Evolutionary conservation across 2,329 filamentous ascomycete genomes (phyloP), one percentile per base, ranked within the genome.

Genomic region (Paraconiothyrium brasiliense): DNA sequence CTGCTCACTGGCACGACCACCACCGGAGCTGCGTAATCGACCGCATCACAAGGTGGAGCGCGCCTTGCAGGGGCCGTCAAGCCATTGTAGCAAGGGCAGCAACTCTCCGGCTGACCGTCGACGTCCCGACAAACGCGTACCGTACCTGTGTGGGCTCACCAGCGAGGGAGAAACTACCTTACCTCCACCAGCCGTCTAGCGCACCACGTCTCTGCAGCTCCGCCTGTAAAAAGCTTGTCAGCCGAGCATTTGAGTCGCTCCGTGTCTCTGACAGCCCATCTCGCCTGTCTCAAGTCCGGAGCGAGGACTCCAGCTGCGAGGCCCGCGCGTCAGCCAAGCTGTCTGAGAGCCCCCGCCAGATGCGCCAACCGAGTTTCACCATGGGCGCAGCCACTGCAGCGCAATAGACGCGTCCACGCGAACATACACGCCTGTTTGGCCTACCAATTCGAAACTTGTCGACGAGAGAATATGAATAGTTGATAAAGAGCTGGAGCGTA

Each of bases 351-450:
- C 32, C 27, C 39, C 46, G 46, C 52, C 46, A 32, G 50, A 63
- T 54, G 60, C 60, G 54, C 52, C 46, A 60, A 47, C 60, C 61
- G 58, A 62, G 66, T 68, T 68, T 68, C 66, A 68, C 61, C 64
- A 64, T 54, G 7, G 14, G 54, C 27, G 52, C 49, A 30, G 44
- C 39, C 14, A 22, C 47, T 34, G 20, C 51, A 37, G 27, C 59
- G 50, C 58, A 37, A 46, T 61, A 62, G 62, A 67, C 64, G 64
- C 66, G 59, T 35, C 41, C 55, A 35, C 43, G 35, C 35, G 27
- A 54, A 34, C 39, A 55, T 20, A 34, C 49, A 54, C 35, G 35
- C 22, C 30, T 37, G n/a, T 20, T 20, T 20, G 20, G 20, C 20
- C 20, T 34, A 47, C 43, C 43, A 39, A 41, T 4, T 34, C 30